A percentile compares a stretch with the other conserved stretches of the same genome.
Evolutionary conservation across 345 rosid species (phyloP).

Genomic region (Anacardium occidentale): DNA sequence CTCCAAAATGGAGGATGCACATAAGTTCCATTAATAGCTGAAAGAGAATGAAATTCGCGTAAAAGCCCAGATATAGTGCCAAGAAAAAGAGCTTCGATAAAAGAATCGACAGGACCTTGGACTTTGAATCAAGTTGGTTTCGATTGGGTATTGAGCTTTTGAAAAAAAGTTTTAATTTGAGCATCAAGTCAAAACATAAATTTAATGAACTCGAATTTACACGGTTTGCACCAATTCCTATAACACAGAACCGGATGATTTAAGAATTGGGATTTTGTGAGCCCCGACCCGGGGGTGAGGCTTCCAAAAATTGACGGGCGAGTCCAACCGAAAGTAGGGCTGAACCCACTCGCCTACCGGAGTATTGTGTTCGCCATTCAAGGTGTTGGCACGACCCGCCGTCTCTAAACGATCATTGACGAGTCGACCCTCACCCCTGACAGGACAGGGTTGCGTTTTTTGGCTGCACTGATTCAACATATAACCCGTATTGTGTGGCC

Average conservation of each 20-base stretch:
- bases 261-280: constrained; percentile 9
- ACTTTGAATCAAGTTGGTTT: too few species aligned
- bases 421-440: constrained; percentile 76
- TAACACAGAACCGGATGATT: too few species aligned
- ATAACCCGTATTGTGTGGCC: not conserved
- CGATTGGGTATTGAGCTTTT: too few species aligned
- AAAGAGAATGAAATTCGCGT: constrained; percentile 48
- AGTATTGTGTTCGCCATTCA: constrained; percentile 31
- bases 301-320: constrained; percentile 92
- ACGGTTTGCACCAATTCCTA: too few species aligned
- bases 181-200: too few species aligned
- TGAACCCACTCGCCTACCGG: constrained; percentile 46
- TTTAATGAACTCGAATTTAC: too few species aligned
- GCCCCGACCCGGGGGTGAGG: constrained; percentile 36
- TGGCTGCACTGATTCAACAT: accelerated
- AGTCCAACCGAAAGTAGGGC: constrained; percentile 59
- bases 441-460: constrained; percentile 33
- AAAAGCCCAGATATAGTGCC: constrained; percentile 49
- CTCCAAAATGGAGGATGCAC: constrained; percentile 44
- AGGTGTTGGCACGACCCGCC: constrained; percentile 87
- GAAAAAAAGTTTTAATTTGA: too few species aligned
- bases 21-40: constrained; percentile 12
- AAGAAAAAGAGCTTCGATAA: too few species aligned
- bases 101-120: too few species aligned
- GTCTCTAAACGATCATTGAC: constrained; percentile 79